These are phyloP conservation scores for Erodium moschatum DNA, from an alignment of 441 rosid species.

Conservation along the genomic window DNA sequence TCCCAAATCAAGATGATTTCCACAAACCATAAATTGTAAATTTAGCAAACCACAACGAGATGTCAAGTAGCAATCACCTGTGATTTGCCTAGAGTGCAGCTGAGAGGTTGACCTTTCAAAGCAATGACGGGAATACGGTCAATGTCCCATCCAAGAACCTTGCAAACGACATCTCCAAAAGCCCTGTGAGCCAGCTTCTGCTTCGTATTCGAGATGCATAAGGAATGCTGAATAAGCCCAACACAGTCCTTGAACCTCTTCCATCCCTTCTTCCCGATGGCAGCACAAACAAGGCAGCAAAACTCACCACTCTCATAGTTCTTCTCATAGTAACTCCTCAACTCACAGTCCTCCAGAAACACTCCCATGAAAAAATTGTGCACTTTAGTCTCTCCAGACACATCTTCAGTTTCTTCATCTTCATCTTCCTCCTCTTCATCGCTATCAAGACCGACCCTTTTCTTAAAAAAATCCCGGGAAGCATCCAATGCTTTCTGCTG, in stretches of 20 bases:
- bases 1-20: too few species aligned
- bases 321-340: slow-evolving; percentile 54
- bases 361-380: slow-evolving; percentile 35
- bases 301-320: slow-evolving; percentile 45
- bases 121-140: slow-evolving; percentile 42
- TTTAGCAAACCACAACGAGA: not conserved
- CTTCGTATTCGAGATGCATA: slow-evolving; percentile 39
- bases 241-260: slow-evolving; percentile 47
- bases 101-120: slow-evolving; percentile 34
- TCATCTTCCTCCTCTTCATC: slow-evolving; percentile 23
- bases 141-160: slow-evolving; percentile 72
- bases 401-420: slow-evolving; percentile 15
- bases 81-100: slow-evolving; percentile 19
- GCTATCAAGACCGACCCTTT: slow-evolving; percentile 19
- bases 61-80: not conserved
- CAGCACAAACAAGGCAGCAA: slow-evolving; percentile 64
- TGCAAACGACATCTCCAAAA: slow-evolving; percentile 53
- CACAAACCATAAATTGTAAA: slow-evolving; percentile 22
- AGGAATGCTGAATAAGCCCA: slow-evolving; percentile 58
- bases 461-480: slow-evolving; percentile 29
- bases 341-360: slow-evolving; percentile 40
- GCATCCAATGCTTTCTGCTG: slow-evolving; percentile 28
- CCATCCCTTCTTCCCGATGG: slow-evolving; percentile 34
- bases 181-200: slow-evolving; percentile 50
- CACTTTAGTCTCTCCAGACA: slow-evolving; percentile 27